Percentiles rank a stretch among this genome's conserved stretches.
phyloP scores from a whole-genome alignment of 2,329 filamentous ascomycete species.

The Penicillium sp. region DNA sequence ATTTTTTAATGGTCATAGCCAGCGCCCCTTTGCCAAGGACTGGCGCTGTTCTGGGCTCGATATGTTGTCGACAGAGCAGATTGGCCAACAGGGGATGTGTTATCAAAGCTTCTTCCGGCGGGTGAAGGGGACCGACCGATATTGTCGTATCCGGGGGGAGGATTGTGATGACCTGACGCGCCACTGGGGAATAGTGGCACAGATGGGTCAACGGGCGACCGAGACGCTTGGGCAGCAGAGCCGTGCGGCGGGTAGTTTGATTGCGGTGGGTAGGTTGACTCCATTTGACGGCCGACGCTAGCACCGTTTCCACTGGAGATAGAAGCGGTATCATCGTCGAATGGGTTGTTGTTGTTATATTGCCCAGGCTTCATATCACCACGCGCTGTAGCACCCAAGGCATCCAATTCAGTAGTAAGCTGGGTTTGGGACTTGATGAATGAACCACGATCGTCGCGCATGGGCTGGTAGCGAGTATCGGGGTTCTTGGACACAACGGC shows the following conservation, averaged over 20 bases:
- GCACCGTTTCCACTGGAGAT: slow-evolving; percentile 55
- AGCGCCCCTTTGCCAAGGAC: slow-evolving; percentile 65
- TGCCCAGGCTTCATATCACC: slow-evolving; percentile 68
- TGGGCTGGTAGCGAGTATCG: slow-evolving; percentile 90
- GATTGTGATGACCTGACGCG: slow-evolving; percentile 39
- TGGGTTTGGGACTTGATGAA: slow-evolving; percentile 97
- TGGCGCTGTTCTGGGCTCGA: slow-evolving; percentile 55
- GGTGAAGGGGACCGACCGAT: slow-evolving; percentile 33
- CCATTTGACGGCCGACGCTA: slow-evolving; percentile 51
- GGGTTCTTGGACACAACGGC: slow-evolving; percentile 90
- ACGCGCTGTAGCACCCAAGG: slow-evolving; percentile 81
- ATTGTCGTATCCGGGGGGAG: slow-evolving; percentile 41
- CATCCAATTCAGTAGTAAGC: slow-evolving; percentile 83
- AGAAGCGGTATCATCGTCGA: slow-evolving; percentile 71
- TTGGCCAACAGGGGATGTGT: slow-evolving; percentile 34
- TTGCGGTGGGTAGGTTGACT: slow-evolving; percentile 28
- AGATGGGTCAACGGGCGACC: slow-evolving; percentile 51
- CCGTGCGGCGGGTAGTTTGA: slow-evolving; percentile 26
- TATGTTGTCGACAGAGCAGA: slow-evolving; percentile 33
- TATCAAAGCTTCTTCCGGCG: slow-evolving; percentile 34
- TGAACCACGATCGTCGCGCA: slow-evolving; percentile 92
- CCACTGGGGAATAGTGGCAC: slow-evolving; percentile 50
- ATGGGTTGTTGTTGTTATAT: slow-evolving; percentile 55
- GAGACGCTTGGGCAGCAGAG: slow-evolving; percentile 42
- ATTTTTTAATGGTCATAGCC: slow-evolving; percentile 59